Evolutionary conservation across 2,329 filamentous ascomycete species (phyloP), one percentile per base, ranked within the genome.

Genomic region (Aspergillus carbonarius): DNA sequence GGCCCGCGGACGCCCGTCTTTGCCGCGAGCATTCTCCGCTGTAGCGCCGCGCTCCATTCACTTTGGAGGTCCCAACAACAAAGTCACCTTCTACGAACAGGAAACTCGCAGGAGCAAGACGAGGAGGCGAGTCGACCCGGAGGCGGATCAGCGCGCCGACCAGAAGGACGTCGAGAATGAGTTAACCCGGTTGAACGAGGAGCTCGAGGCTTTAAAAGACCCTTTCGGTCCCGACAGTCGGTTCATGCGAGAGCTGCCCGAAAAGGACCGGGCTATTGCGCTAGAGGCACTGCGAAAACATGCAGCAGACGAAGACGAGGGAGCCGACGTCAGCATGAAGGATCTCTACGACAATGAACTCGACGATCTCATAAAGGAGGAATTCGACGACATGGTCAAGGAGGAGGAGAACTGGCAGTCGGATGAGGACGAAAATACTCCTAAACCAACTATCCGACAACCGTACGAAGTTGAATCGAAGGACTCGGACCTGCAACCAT

Each of bases 1-100:
- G 66, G 71, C 72, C 65, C 69, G 65, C 72, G 69, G 57, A 69
- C 65, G 61, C 64, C 67, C 68, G 66, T 69, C 69, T 61, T 65
- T 65, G 63, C 60, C 68, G 57, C 72, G 74, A 49, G 55, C 66
- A 42, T 74, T 76, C 64, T 72, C 70, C 60, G 67, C 59, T 49
- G 61, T 68, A 68, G 58, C 66, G 58, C 63, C 66, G 62, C 70
- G 66, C 61, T 68, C 60, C 59, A 63, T 71, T 55, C 59, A 71
- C 48, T 73, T 69, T 63, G 72, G 70, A 61, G 74, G 70, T 20
- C 71, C 70, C n/a, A 72, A 76, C 58, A 72, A 78, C 52, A 76
- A 76, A 52, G 68, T 81, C 40, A 72, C 68, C 42, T 76, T 79
- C 55, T 80, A 73, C 60, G 78, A 80, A 64, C 77, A 80, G 58